These are phyloP conservation scores for Taphrina sp. DNA, from an alignment of 1,139 yeast species.

Conservation along the genomic window DNA sequence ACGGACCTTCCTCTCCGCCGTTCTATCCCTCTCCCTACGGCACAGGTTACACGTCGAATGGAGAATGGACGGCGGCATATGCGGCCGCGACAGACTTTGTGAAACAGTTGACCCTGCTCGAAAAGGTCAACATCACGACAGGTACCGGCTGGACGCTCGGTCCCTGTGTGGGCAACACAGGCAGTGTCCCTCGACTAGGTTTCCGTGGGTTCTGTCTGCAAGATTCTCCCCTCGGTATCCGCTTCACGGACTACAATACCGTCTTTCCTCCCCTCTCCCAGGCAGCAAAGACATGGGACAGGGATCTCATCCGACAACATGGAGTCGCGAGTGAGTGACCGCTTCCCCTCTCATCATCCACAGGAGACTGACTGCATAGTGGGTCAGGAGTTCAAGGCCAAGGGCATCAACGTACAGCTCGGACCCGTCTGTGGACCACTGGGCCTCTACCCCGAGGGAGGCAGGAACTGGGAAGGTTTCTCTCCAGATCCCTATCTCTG, in stretches of 20 bases:
- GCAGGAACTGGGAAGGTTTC: conserved; percentile 66
- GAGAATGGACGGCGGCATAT: conserved; percentile 59
- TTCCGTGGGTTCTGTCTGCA: conserved; percentile 61
- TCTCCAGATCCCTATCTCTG: conserved; percentile 64
- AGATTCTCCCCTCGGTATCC: conserved; percentile 65
- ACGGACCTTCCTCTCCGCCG: conserved; percentile 20
- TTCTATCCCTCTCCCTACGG: conserved; percentile 21
- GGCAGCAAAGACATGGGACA: conserved; percentile 59
- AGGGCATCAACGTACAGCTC: conserved; percentile 46
- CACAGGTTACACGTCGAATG: conserved; percentile 30
- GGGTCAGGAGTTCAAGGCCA: neutral
- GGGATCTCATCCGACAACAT: conserved; percentile 53
- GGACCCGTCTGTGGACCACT: conserved; percentile 65
- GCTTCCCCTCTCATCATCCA: too few relatives aligned
- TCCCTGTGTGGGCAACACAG: conserved; percentile 65
- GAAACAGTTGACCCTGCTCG: conserved; percentile 57
- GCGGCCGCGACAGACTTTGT: conserved; percentile 56
- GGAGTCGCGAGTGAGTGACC: conserved; percentile 62
- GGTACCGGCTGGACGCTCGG: conserved; percentile 68
- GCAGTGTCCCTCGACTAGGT: conserved; percentile 57
- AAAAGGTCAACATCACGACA: conserved; percentile 62
- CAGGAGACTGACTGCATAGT: too few relatives aligned
- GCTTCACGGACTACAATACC: conserved; percentile 58
- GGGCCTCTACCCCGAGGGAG: conserved; percentile 62
- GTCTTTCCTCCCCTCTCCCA: conserved; percentile 62